These are phyloP conservation scores for Clonostachys rosea DNA, from an alignment of 2,329 filamentous ascomycete genomes.

Conservation along the genomic window DNA sequence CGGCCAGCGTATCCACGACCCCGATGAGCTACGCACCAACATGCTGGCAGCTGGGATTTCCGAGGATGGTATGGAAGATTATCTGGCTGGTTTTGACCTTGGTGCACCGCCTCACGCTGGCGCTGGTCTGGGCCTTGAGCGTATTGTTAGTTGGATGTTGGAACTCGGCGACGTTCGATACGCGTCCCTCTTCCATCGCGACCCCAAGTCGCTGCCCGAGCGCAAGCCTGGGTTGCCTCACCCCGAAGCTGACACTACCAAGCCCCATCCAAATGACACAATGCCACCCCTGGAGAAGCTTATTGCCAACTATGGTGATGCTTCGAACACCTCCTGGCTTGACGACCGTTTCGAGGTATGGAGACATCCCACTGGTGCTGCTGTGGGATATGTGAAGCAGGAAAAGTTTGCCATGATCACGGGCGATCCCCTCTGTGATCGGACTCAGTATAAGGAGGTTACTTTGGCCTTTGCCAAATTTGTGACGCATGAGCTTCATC, in stretches of 20 bases:
- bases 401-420: conserved; percentile 78
- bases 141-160: conserved; percentile 80
- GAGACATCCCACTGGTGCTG: conserved; percentile 81
- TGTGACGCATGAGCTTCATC: conserved; percentile 61
- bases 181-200: conserved; percentile 80
- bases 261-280: conserved; percentile 40
- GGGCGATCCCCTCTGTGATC: conserved; percentile 82
- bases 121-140: conserved; percentile 85
- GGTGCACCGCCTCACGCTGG: conserved; percentile 87
- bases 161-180: conserved; percentile 86
- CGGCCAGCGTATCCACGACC: conserved; percentile 87
- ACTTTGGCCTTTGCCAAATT: conserved; percentile 71
- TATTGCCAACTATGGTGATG: conserved; percentile 92
- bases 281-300: conserved; percentile 78
- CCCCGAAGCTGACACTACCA: conserved; percentile 75
- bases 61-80: conserved; percentile 83
- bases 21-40: conserved; percentile 66
- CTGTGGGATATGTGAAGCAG: conserved; percentile 76
- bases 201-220: conserved; percentile 80
- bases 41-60: conserved; percentile 74
- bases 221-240: conserved; percentile 68
- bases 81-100: conserved; percentile 82
- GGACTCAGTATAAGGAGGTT: conserved; percentile 68
- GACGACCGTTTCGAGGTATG: conserved; percentile 86
- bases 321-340: conserved; percentile 89